Conservation (phyloP, 257 asterid species). For the Lycium barbarum region DNA sequence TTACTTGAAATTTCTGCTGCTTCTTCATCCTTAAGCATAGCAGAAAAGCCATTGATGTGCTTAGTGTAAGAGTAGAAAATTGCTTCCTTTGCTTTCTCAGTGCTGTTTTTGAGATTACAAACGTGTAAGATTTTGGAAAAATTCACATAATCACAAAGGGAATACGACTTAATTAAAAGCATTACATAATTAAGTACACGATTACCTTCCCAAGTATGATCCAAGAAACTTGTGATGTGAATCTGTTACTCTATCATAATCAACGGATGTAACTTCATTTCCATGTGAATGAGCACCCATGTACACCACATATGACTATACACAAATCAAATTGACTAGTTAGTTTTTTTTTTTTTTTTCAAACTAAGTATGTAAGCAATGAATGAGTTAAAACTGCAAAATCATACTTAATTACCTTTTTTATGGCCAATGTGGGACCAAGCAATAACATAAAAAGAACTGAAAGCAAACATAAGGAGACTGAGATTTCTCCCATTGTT, state of each 20-base stretch:
- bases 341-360: not conserved
- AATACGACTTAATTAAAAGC: not conserved
- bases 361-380: not conserved
- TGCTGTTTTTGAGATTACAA: conserved; percentile 42
- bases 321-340: not conserved
- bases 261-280: conserved; percentile 47
- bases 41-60: conserved; percentile 98
- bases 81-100: conserved; percentile 68
- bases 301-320: conserved; percentile 86
- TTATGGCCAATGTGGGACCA: conserved; percentile 72
- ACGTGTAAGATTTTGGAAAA: not conserved
- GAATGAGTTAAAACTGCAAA: not conserved
- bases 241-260: conserved; percentile 65
- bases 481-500: conserved; percentile 60
- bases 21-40: conserved; percentile 72
- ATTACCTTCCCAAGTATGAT: conserved; percentile 83
- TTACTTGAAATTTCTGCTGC: conserved; percentile 71
- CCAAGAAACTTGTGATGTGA: conserved; percentile 83
- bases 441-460: conserved; percentile 51
- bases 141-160: not conserved
- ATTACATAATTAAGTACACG: not conserved
- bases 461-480: conserved; percentile 54
- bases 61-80: conserved; percentile 81
- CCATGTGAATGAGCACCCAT: conserved; percentile 92
- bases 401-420: conserved; percentile 59